Percentiles rank a stretch among this genome's conserved stretches.
Evolutionary conservation across 768 basidiomycete species (phyloP).

Genomic region (Kwoniella sp.): DNA sequence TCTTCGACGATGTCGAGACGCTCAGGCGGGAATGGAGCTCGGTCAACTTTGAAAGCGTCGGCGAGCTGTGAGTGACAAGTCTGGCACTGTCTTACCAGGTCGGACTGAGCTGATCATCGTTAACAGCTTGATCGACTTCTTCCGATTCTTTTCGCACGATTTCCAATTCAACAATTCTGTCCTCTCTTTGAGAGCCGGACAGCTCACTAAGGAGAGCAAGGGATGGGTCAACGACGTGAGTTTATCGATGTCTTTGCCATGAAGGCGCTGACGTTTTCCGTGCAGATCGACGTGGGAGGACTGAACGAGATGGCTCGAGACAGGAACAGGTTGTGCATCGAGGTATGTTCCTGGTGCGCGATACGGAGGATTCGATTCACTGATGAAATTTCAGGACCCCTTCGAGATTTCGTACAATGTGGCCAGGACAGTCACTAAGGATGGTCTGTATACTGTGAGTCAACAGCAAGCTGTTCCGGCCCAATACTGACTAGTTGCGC

Average conservation of each 20-base stretch:
- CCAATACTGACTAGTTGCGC: background rate
- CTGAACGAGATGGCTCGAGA: slow-evolving; percentile 59
- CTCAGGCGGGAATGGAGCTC: slow-evolving; percentile 88
- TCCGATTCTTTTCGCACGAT: slow-evolving; percentile 90
- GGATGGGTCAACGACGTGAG: slow-evolving; percentile 91
- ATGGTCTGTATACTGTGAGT: slow-evolving; percentile 86
- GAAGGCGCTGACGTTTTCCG: background rate
- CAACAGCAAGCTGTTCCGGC: background rate
- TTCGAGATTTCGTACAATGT: slow-evolving; percentile 97
- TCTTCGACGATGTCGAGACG: slow-evolving; percentile 95
- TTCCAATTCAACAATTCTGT: slow-evolving; percentile 88
- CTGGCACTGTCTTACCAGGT: too few relatives aligned
- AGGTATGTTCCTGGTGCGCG: slow-evolving; percentile 56
- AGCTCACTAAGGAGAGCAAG: slow-evolving; percentile 83
- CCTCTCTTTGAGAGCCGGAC: slow-evolving; percentile 80
- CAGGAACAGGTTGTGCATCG: slow-evolving; percentile 91
- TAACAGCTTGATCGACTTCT: slow-evolving; percentile 87
- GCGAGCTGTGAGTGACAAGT: slow-evolving; percentile 78
- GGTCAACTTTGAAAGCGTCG: slow-evolving; percentile 85
- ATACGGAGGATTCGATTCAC: background rate
- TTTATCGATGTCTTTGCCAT: slow-evolving; percentile 2
- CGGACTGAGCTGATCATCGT: background rate
- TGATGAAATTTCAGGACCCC: slow-evolving; percentile 64
- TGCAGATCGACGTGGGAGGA: slow-evolving; percentile 51
- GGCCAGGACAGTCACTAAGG: slow-evolving; percentile 89